Conservation (phyloP, 1,139 yeast genomes). For the Arxiozyma slooffiae region DNA sequence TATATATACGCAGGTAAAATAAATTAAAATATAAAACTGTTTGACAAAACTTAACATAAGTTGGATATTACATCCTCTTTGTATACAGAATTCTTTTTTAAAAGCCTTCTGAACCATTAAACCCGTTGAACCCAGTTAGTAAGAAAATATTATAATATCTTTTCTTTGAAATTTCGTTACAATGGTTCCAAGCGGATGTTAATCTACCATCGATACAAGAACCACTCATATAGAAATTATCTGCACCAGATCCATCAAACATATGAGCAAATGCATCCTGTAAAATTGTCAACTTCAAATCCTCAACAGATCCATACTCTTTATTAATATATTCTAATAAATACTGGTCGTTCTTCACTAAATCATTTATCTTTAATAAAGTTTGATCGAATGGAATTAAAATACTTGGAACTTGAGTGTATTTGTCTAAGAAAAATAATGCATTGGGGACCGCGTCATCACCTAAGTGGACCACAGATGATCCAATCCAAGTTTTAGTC, state of each 20-base stretch:
- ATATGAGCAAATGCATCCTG: conserved; percentile 66
- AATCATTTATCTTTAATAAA: conserved; percentile 42
- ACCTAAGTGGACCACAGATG: conserved; percentile 65
- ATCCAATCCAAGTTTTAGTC: conserved; percentile 63
- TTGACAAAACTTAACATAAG: not conserved
- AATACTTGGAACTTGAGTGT: conserved; percentile 64
- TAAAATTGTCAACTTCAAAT: conserved; percentile 43
- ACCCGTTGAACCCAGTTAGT: conserved; percentile 65
- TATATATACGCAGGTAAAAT: not conserved
- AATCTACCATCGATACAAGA: conserved; percentile 71
- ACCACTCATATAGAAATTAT: conserved; percentile 69
- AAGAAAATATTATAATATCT: conserved; percentile 53
- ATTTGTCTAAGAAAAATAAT: conserved; percentile 61
- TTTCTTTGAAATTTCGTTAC: conserved; percentile 55
- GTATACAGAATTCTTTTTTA: not conserved
- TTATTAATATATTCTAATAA: conserved; percentile 41
- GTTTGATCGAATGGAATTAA: conserved; percentile 57
- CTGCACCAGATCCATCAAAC: conserved; percentile 72
- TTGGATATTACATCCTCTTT: not conserved
- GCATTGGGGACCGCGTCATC: conserved; percentile 77
- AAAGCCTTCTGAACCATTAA: conserved; percentile 57
- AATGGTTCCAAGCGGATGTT: conserved; percentile 74
- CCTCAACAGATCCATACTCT: conserved; percentile 47
- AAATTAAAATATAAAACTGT: no score
- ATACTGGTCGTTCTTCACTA: conserved; percentile 40